Percentiles rank a stretch among this genome's conserved stretches.
phyloP scores from a whole-genome alignment of 1,284 basidiomycete genomes.

The Trichosporon ovoides region DNA sequence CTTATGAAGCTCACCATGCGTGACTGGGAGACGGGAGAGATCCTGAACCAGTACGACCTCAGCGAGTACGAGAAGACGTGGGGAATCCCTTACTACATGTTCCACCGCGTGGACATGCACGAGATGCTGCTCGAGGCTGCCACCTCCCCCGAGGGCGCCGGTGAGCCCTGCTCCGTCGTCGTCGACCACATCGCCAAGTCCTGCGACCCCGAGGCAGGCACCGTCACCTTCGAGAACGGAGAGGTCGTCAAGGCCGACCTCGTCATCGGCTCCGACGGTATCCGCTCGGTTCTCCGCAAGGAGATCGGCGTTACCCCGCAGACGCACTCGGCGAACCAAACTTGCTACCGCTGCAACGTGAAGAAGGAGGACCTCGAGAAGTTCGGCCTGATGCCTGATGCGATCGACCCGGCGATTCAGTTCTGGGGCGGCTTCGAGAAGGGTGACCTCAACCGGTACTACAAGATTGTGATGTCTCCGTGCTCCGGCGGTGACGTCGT shows the following conservation, averaged over 20 bases:
- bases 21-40: conserved; percentile 38
- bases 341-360: conserved; percentile 50
- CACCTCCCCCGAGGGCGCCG: conserved; percentile 32
- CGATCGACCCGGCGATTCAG: conserved; percentile 44
- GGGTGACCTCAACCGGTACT: conserved; percentile 34
- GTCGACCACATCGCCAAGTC: conserved; percentile 39
- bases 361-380: conserved; percentile 32
- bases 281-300: conserved; percentile 35
- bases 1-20: conserved; percentile 38
- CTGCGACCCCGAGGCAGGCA: conserved; percentile 36
- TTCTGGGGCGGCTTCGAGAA: conserved; percentile 47
- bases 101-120: conserved; percentile 48
- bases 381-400: conserved; percentile 41
- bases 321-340: conserved; percentile 42
- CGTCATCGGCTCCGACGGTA: conserved; percentile 47
- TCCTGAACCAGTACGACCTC: conserved; percentile 35
- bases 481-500: conserved; percentile 42
- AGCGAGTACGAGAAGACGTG: conserved; percentile 36
- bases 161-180: conserved; percentile 32
- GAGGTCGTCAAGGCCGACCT: conserved; percentile 37
- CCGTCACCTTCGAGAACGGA: conserved; percentile 44
- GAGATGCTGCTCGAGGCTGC: conserved; percentile 40
- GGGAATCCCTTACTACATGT: conserved; percentile 39
- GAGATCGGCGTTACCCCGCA: conserved; percentile 34
- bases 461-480: conserved; percentile 49